Conservation (phyloP, 345 rosid species). For the Sapria himalayana region DNA sequence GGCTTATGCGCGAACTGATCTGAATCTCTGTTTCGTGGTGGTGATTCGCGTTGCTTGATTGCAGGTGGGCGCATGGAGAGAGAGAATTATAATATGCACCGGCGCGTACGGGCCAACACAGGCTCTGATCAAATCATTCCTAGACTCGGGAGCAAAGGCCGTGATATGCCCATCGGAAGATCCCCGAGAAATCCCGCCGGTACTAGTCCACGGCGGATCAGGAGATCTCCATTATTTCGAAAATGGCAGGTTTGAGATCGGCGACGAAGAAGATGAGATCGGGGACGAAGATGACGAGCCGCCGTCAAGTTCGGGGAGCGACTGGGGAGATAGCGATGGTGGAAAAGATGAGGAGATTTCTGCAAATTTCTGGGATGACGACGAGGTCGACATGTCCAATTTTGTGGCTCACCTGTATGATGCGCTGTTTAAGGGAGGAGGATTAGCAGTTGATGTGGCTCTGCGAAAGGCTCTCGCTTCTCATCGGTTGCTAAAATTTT, state of each 20-base stretch:
- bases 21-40: too few species aligned
- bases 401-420: slow-evolving; percentile 58
- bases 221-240: slow-evolving; percentile 30
- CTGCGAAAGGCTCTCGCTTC: slow-evolving; percentile 49
- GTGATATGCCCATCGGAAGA: slow-evolving; percentile 52
- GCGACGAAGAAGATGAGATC: slow-evolving; percentile 73
- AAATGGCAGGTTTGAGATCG: slow-evolving; percentile 76
- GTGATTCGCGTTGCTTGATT: slow-evolving; percentile 6
- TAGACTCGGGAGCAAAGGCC: slow-evolving; percentile 84
- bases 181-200: slow-evolving; percentile 36
- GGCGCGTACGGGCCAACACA: slow-evolving; percentile 64
- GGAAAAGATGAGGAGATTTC: slow-evolving; percentile 23
- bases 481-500: slow-evolving; percentile 45
- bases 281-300: slow-evolving; percentile 50
- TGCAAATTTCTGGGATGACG: slow-evolving; percentile 46
- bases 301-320: slow-evolving; percentile 49
- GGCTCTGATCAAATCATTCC: slow-evolving; percentile 36
- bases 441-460: slow-evolving; percentile 48
- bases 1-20: too few species aligned
- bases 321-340: slow-evolving; percentile 85
- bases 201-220: slow-evolving; percentile 30
- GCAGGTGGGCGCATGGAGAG: slow-evolving; percentile 97
- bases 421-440: slow-evolving; percentile 42
- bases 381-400: slow-evolving; percentile 52
- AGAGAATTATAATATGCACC: slow-evolving; percentile 68